A percentile compares a stretch with the other conserved stretches of the same genome.
Evolutionary conservation across 129 eudicot genomes (phyloP).

Genomic region (Tanacetum coccineum): DNA sequence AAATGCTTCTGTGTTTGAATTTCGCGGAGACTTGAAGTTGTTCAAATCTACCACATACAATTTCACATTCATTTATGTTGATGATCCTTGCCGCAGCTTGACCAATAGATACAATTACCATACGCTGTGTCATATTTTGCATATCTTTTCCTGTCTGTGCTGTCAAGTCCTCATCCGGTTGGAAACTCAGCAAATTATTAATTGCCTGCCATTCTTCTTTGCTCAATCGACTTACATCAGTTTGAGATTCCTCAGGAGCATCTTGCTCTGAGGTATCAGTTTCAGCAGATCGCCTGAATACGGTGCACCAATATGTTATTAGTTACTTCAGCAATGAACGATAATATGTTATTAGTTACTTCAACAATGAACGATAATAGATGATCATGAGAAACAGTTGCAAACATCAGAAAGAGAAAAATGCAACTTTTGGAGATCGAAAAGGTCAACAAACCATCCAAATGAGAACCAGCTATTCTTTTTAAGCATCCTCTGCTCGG

Average conservation of each 20-base stretch:
- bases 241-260: constrained; percentile 44
- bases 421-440: constrained; percentile 5
- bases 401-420: constrained; percentile 10
- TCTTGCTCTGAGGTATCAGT: constrained; percentile 43
- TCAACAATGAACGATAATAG: constrained; percentile 3
- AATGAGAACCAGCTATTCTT: constrained; percentile 88
- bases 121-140: constrained; percentile 67
- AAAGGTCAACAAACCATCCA: constrained; percentile 57
- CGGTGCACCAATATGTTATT: constrained; percentile 20
- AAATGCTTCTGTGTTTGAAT: constrained; percentile 74
- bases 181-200: constrained; percentile 84
- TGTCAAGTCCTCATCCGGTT: constrained; percentile 77
- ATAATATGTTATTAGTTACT: constrained; percentile 15
- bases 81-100: constrained; percentile 91
- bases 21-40: constrained; percentile 76
- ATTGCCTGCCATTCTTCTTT: constrained; percentile 98
- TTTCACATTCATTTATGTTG: constrained; percentile 55
- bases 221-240: constrained; percentile 59
- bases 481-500: constrained; percentile 76
- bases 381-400: constrained; percentile 11
- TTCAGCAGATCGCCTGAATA: constrained; percentile 58
- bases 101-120: constrained; percentile 68
- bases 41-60: constrained; percentile 93
- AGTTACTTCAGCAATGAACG: constrained; percentile 10
- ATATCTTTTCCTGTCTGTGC: constrained; percentile 63